phyloP scores from a whole-genome alignment of 2,329 filamentous ascomycete species.

The Xylaria arbuscula region DNA sequence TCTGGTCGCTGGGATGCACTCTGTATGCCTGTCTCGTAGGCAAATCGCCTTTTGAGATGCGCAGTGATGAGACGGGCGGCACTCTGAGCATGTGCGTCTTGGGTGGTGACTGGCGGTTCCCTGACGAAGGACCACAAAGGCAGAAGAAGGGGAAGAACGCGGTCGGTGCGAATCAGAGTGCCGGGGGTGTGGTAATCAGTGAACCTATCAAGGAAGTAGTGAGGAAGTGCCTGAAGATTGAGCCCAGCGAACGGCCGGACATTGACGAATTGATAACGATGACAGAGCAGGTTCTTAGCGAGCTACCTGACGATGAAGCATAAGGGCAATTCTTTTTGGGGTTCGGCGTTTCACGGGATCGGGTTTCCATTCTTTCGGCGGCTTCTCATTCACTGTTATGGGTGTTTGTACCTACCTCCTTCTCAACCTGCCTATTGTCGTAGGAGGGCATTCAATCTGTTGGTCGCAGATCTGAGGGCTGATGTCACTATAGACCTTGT shows the following conservation, averaged over 20 bases:
- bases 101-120: slow-evolving; percentile 96
- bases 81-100: slow-evolving; percentile 92
- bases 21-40: slow-evolving; percentile 96
- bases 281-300: slow-evolving; percentile 50
- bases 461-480: slow-evolving; percentile 28
- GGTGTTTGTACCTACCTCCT: background rate
- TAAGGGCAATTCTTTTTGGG: slow-evolving; percentile 29
- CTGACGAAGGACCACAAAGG: slow-evolving; percentile 79
- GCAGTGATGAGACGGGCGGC: slow-evolving; percentile 95
- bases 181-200: slow-evolving; percentile 71
- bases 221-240: slow-evolving; percentile 84
- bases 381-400: slow-evolving; percentile 14
- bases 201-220: slow-evolving; percentile 89
- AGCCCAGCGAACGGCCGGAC: slow-evolving; percentile 82
- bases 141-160: slow-evolving; percentile 58
- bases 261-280: slow-evolving; percentile 52
- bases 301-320: slow-evolving; percentile 48
- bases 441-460: slow-evolving; percentile 26
- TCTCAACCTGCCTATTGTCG: background rate
- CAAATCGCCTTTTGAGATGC: slow-evolving; percentile 95
- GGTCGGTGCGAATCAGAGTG: slow-evolving; percentile 47
- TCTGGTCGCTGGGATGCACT: slow-evolving; percentile 98
- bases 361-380: slow-evolving; percentile 6
- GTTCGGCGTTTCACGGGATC: slow-evolving; percentile 31
- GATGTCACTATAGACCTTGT: slow-evolving; percentile 35